phyloP scores from a whole-genome alignment of 495 filamentous ascomycete genomes.

The Trichoderma gamsii region DNA sequence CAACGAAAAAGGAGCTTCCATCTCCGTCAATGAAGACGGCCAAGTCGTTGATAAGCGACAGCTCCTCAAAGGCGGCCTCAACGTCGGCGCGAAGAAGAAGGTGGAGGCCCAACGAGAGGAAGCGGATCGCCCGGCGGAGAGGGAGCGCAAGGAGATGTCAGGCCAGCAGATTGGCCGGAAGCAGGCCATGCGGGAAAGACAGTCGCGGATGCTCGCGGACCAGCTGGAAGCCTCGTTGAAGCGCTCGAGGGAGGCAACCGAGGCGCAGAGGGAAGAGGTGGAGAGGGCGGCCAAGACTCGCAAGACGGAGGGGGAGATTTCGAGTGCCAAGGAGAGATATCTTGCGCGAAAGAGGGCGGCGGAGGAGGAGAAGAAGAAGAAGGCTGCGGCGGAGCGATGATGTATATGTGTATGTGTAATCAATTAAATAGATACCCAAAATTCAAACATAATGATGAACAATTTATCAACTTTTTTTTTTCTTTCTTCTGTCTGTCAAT shows the following conservation, averaged over 20 bases:
- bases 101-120: conserved; percentile 31
- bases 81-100: conserved; percentile 60
- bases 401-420: not conserved
- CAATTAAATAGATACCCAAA: not conserved
- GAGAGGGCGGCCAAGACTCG: conserved; percentile 67
- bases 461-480: not conserved
- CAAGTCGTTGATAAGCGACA: conserved; percentile 92
- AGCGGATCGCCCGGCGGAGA: conserved; percentile 29
- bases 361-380: conserved; percentile 61
- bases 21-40: conserved; percentile 86
- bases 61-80: conserved; percentile 79
- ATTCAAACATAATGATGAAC: not conserved
- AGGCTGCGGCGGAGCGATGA: conserved; percentile 22
- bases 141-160: not conserved
- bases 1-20: conserved; percentile 59
- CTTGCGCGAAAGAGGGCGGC: conserved; percentile 75
- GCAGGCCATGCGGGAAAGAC: conserved; percentile 67
- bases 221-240: conserved; percentile 72
- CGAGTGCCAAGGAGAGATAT: conserved; percentile 80
- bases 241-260: conserved; percentile 66
- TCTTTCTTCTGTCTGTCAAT: not conserved
- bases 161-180: conserved; percentile 32
- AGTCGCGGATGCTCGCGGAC: conserved; percentile 80
- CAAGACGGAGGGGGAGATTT: conserved; percentile 74
- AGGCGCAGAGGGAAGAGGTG: conserved; percentile 58